phyloP scores from a whole-genome alignment of 2,329 filamentous ascomycete genomes.

The Venturia pyrina region DNA sequence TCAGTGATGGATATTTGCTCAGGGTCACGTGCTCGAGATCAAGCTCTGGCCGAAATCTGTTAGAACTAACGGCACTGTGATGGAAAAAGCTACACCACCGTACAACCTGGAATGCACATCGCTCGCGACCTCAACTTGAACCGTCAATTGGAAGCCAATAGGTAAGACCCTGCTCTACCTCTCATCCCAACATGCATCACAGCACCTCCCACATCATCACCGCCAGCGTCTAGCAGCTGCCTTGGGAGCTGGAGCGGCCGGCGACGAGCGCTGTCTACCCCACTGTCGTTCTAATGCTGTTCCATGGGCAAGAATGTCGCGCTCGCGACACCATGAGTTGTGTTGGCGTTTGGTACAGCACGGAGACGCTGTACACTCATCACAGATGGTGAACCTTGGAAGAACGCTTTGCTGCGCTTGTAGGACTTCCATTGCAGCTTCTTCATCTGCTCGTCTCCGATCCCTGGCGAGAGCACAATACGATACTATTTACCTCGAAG shows the following conservation, averaged over 20 bases:
- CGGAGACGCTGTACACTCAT: neutral
- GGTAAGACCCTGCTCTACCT: neutral
- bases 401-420: neutral
- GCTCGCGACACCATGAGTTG: neutral
- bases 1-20: neutral
- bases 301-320: neutral
- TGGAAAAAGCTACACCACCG: neutral
- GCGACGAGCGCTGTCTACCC: neutral
- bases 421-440: neutral
- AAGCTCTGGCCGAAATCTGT: neutral
- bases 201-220: neutral
- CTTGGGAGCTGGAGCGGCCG: neutral
- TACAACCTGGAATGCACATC: conserved; percentile 2
- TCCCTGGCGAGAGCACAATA: neutral
- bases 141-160: neutral
- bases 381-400: neutral
- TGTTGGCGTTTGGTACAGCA: neutral
- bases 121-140: neutral
- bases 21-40: neutral
- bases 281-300: neutral
- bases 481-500: neutral
- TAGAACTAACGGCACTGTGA: neutral
- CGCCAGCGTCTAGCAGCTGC: neutral
- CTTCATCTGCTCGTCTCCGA: neutral
- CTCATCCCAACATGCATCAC: neutral